These are phyloP conservation scores for Artomyces pyxidatus DNA, from an alignment of 768 basidiomycete genomes.

Conservation along the genomic window DNA sequence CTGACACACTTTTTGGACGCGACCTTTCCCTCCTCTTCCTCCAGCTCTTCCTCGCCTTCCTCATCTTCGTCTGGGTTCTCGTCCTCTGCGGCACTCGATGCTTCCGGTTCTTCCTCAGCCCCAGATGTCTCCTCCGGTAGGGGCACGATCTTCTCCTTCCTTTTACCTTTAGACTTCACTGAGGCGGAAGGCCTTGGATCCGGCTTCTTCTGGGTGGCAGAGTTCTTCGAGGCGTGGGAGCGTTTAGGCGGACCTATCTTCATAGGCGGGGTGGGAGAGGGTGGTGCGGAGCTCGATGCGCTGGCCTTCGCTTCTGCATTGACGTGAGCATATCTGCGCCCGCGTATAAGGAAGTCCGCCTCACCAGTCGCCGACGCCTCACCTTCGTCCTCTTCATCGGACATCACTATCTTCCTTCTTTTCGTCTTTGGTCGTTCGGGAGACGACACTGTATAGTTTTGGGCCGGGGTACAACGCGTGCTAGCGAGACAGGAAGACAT, in stretches of 20 bases:
- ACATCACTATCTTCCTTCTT: constrained; percentile 44
- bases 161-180: constrained; percentile 10
- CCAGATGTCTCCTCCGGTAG: constrained; percentile 12
- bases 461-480: not conserved
- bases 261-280: not conserved
- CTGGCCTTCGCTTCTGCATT: not conserved
- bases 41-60: constrained; percentile 34
- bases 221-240: not conserved
- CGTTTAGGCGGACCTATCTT: constrained; percentile 2
- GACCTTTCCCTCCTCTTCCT: constrained; percentile 38
- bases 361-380: not conserved
- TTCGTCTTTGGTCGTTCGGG: constrained; percentile 33
- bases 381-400: constrained; percentile 39
- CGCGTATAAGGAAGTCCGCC: too few species aligned
- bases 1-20: constrained; percentile 57
- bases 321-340: not conserved
- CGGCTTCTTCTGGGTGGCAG: not conserved
- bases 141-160: constrained; percentile 3
- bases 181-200: not conserved
- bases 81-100: constrained; percentile 19
- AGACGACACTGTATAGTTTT: not conserved
- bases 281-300: constrained; percentile 5
- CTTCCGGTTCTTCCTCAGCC: constrained; percentile 14
- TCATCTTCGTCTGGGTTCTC: constrained; percentile 15
- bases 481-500: not conserved